Evolutionary conservation across 1,284 basidiomycete genomes (phyloP).

Genomic region (Singerocomus inundabilis): DNA sequence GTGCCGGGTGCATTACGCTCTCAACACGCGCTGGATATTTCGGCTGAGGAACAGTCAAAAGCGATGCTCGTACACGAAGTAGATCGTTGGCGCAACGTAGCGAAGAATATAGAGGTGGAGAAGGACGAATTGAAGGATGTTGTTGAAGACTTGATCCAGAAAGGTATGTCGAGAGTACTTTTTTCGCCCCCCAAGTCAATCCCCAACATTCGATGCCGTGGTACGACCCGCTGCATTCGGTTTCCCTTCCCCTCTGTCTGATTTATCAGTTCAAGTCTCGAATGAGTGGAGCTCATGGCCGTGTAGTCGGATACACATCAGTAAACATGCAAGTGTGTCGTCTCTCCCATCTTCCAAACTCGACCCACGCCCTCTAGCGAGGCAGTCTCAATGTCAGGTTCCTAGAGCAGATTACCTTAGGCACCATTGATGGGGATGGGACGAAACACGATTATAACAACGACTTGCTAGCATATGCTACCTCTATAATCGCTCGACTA

Average conservation of each 20-base stretch:
- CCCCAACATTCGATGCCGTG: constrained; percentile 2
- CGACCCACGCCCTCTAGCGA: constrained; percentile 18
- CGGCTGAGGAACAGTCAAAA: constrained; percentile 36
- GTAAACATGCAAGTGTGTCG: constrained; percentile 43
- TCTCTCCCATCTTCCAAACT: constrained; percentile 20
- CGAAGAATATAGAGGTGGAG: constrained; percentile 44
- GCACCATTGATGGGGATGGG: not conserved
- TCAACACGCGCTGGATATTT: constrained; percentile 44
- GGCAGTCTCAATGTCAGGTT: constrained; percentile 21
- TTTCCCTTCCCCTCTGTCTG: not conserved
- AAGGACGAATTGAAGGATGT: constrained; percentile 54
- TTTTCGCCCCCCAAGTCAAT: not conserved
- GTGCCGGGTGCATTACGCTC: constrained; percentile 46
- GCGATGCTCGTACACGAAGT: constrained; percentile 41
- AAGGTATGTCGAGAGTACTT: constrained; percentile 44
- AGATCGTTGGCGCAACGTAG: constrained; percentile 33
- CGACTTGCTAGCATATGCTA: constrained; percentile 38
- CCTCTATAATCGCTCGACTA: constrained; percentile 44
- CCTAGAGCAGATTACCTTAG: constrained; percentile 16
- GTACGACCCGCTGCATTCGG: not conserved
- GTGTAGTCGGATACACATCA: constrained; percentile 45
- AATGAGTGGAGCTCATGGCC: constrained; percentile 54
- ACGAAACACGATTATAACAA: constrained; percentile 1
- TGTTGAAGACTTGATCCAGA: constrained; percentile 52
- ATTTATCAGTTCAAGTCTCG: constrained; percentile 47